Conservation (phyloP, 75 land plant genomes). For the Selaginella moellendorffii region DNA sequence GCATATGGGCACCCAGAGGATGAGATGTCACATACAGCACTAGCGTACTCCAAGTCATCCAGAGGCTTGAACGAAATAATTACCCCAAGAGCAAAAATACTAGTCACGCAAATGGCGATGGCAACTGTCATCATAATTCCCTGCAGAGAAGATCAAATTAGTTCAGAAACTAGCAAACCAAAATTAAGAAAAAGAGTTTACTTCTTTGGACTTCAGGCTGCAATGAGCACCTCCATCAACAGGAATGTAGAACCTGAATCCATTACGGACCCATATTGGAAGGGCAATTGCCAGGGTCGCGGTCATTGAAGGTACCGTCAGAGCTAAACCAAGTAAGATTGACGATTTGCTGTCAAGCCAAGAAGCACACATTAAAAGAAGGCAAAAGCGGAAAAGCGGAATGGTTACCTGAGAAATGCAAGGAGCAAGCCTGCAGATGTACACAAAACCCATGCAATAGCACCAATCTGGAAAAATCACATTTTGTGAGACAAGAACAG, state of each 20-base stretch:
- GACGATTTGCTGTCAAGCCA: slow-evolving; percentile 79
- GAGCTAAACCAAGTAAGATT: slow-evolving; percentile 69
- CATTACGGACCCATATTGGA: slow-evolving; percentile 83
- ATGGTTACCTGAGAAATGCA: too few relatives aligned
- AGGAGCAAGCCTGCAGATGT: too few relatives aligned
- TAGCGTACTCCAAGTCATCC: slow-evolving; percentile 53
- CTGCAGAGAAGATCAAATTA: slow-evolving; percentile 36
- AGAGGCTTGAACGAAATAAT: slow-evolving; percentile 84
- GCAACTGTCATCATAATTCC: slow-evolving; percentile 44
- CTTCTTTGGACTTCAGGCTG: not conserved
- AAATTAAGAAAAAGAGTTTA: too few relatives aligned
- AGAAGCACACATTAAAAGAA: too few relatives aligned
- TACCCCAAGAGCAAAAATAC: slow-evolving; percentile 62
- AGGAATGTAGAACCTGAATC: slow-evolving; percentile 53
- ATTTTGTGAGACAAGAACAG: too few relatives aligned
- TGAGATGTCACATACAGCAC: slow-evolving; percentile 44
- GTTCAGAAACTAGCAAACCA: too few relatives aligned
- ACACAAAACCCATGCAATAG: too few relatives aligned
- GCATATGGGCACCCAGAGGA: slow-evolving; percentile 67
- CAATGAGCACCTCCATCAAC: too few relatives aligned
- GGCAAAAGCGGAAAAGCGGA: too few relatives aligned
- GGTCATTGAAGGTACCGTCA: slow-evolving; percentile 80
- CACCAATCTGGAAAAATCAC: too few relatives aligned
- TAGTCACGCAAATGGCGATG: slow-evolving; percentile 39
- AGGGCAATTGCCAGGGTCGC: slow-evolving; percentile 67